Evolutionary conservation across 768 basidiomycete genomes (phyloP), one percentile per base, ranked within the genome.

Genomic region (Wakefieldia striispora): DNA sequence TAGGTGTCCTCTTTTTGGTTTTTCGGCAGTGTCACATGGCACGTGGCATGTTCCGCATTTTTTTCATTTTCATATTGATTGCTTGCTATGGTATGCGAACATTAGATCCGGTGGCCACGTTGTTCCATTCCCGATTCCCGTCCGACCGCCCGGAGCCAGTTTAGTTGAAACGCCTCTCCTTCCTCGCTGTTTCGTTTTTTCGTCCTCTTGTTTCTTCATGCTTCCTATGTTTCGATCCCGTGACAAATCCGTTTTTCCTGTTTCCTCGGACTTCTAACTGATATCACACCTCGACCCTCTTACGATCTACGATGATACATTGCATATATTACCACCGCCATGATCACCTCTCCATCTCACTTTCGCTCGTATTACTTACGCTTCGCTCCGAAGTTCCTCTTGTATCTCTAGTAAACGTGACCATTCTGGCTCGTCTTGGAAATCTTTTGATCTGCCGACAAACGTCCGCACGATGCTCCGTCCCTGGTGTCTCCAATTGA

Each of bases 381-480:
- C 55, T 29, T 59, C 59, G 36, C 36, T 61, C 41, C 55, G 49
- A 38, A 66, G 49, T 44, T 61, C 65, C 13, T 58, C 54, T 43
- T 83, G 72, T 58, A 93, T 65, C 52, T 76, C 80, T 59, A 75
- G 73, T 61, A 98, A 72, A 53, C 75, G 73, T 23, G 72, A 65
- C 86, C 89, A 97, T 72, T 92, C 93, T 4, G 83, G 78, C 65
- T 97, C 90, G 44, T 94, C 94, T 66, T 87, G 89, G 56, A 94
- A 97, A 50, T 84, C 90, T 67, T 75, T 84, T 51, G 90, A 91
- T 51, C 90, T 75, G 7, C 89, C 95, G 70, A 91, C 79, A 69
- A 97, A 98, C 44, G 85, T 88, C 70, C 95, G 76, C 51, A 97
- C 79, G 49, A 97, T 75, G 53, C 91, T 94, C 46, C 87, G 78